Base-by-base conservation (phyloP, 2,329 filamentous ascomycete species). In the Colletotrichum sp. region DNA sequence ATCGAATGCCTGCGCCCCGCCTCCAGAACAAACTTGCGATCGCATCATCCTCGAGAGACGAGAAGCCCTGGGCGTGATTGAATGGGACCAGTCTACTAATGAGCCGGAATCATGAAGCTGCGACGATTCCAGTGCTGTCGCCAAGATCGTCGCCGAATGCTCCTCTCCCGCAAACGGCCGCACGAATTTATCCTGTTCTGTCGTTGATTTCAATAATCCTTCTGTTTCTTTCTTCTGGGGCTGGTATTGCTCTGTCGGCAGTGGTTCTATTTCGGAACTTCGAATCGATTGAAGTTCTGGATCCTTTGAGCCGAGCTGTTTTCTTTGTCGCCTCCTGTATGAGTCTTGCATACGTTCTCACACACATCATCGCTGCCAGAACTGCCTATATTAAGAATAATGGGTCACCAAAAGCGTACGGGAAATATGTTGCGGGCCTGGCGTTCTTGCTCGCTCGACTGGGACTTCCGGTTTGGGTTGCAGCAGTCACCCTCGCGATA, bases 111-210 rank as follows among this genome's bases (percentile, higher is more conserved):
- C 18, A 66, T 71, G 71, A 62, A 51, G 47, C 34, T 57, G 71
- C 71, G 71, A 73, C 71, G 71, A 71, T 69, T 67, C 27, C 62
- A 38, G 43, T 67, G 71, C 68, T 69, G 71, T 69, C 68, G 71
- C 71, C 33, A 18, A 47, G 29, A 27, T 36, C 54, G 12, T 36
- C 57, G 27, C 27, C 55, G n/a, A 47, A 47, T 29, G 4, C 24
- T 21, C 21, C 16, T 47, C 5, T 62, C 15, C 16, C 68, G 21
- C 66, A 16, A 47, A 71, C 47, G 38, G 68, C 68, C 6, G 34
- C 62, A 27, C 43, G 68, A 33, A 13, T 73, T 6, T 71, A 73
- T 67, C 71, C 71, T 4, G 18, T 61, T 5, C 31, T 73, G 18
- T 73, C 71, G 13, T 68, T 73, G 16, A 9, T 71, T 13, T 71